These are phyloP conservation scores for Oidium heveae DNA, from an alignment of 2,329 filamentous ascomycete genomes.

Conservation along the genomic window DNA sequence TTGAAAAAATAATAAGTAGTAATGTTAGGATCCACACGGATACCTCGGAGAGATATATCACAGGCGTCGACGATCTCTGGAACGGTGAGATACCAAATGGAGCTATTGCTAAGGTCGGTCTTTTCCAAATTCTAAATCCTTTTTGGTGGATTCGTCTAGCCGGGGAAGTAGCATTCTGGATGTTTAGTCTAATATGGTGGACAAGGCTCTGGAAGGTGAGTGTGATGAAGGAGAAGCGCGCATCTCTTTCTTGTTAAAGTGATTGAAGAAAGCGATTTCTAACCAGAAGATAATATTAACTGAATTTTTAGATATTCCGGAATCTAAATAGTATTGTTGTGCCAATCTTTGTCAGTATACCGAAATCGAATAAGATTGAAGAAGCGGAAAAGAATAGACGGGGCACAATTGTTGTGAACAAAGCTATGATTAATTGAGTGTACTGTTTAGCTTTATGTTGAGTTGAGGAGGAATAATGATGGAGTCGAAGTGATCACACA, in stretches of 20 bases:
- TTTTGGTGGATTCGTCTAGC: constrained; percentile 15
- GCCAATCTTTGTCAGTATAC: constrained; percentile 24
- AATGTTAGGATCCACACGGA: constrained; percentile 22
- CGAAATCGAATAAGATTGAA: constrained; percentile 24
- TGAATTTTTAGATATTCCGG: constrained; percentile 21
- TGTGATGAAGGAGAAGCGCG: constrained; percentile 1
- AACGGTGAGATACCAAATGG: constrained; percentile 25
- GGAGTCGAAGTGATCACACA: no score
- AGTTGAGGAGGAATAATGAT: no score
- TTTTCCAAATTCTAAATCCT: constrained; percentile 13
- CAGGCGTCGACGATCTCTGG: constrained; percentile 28
- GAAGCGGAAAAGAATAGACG: background rate
- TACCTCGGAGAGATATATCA: constrained; percentile 18
- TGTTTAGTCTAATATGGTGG: constrained; percentile 17
- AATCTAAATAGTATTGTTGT: constrained; percentile 25
- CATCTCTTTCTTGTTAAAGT: background rate
- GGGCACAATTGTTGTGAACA: no score
- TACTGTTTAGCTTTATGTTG: no score
- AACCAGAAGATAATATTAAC: background rate
- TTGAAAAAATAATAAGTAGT: constrained; percentile 23
- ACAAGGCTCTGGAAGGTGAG: constrained; percentile 18
- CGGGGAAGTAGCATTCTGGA: constrained; percentile 11
- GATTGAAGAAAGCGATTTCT: background rate
- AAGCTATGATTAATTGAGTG: no score
- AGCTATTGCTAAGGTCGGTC: constrained; percentile 24